Conservation (phyloP, 345 rosid genomes). For the Boechera retrofracta region DNA sequence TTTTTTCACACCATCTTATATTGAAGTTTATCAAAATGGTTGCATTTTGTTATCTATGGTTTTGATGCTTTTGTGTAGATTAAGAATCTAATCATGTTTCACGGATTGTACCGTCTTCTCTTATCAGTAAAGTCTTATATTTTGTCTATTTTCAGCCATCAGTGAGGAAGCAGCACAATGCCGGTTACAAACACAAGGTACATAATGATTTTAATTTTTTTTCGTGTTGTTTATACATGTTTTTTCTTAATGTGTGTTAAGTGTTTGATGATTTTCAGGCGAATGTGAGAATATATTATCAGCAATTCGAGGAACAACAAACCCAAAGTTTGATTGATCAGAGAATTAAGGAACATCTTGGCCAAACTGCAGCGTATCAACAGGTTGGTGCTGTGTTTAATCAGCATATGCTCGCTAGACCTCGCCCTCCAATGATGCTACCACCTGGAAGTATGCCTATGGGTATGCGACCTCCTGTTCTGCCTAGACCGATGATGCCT, state of each 20-base stretch:
- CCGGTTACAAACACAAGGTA: conserved; percentile 99
- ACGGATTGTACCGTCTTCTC: not conserved
- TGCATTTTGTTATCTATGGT: conserved; percentile 5
- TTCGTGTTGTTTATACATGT: not conserved
- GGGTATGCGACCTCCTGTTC: conserved; percentile 87
- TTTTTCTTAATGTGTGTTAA: conserved; percentile 2
- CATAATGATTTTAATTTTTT: not conserved
- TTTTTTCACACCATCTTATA: not conserved
- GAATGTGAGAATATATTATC: conserved; percentile 89
- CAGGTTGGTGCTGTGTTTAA: conserved; percentile 93
- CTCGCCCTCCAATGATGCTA: conserved; percentile 80
- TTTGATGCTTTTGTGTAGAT: conserved; percentile 5
- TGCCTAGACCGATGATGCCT: conserved; percentile 83
- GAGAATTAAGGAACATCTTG: conserved; percentile 94
- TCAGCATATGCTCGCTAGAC: conserved; percentile 83
- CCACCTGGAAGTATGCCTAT: conserved; percentile 58
- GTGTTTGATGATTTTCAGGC: conserved; percentile 56
- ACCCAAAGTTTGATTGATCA: conserved; percentile 96
- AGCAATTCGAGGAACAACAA: conserved; percentile 99
- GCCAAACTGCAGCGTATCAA: conserved; percentile 81
- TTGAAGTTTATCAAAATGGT: not conserved
- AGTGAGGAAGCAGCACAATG: conserved; percentile 98
- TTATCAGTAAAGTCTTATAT: not conserved
- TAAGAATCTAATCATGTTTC: conserved; percentile 14
- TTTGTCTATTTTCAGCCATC: conserved; percentile 68